phyloP scores from a whole-genome alignment of 129 eudicot genomes.

The Tagetes patula region DNA sequence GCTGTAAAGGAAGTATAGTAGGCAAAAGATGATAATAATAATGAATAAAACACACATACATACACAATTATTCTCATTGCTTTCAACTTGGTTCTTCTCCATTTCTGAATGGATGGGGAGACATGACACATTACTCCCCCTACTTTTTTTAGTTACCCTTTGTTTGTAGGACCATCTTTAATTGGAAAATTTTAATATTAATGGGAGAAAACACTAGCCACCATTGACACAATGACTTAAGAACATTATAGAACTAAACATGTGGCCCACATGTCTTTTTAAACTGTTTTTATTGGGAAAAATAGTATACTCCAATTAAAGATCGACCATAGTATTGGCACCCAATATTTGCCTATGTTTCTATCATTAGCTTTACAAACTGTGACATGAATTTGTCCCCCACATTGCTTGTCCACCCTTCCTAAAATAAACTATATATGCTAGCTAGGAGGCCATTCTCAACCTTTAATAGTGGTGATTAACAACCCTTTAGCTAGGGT shows the following conservation, averaged over 20 bases:
- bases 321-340: conserved; percentile 29
- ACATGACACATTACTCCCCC: conserved; percentile 27
- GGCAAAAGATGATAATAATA: conserved; percentile 32
- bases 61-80: conserved; percentile 29
- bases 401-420: conserved; percentile 24
- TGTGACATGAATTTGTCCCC: conserved; percentile 32
- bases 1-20: conserved; percentile 20
- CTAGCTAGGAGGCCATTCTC: neutral
- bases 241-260: conserved; percentile 22
- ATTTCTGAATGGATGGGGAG: conserved; percentile 29
- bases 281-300: conserved; percentile 30
- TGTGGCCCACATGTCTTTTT: conserved; percentile 36
- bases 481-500: neutral
- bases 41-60: conserved; percentile 23
- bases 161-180: conserved; percentile 32
- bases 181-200: conserved; percentile 9
- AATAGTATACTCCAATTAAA: conserved; percentile 20
- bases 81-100: conserved; percentile 23
- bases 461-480: conserved; percentile 6
- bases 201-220: conserved; percentile 11
- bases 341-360: conserved; percentile 31
- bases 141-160: conserved; percentile 16
- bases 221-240: conserved; percentile 15
- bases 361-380: conserved; percentile 35
- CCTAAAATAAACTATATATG: conserved; percentile 25